Evolutionary conservation across 2,329 filamentous ascomycete species (phyloP), one percentile per base, ranked within the genome.

Genomic region (Ustilaginoidea virens): DNA sequence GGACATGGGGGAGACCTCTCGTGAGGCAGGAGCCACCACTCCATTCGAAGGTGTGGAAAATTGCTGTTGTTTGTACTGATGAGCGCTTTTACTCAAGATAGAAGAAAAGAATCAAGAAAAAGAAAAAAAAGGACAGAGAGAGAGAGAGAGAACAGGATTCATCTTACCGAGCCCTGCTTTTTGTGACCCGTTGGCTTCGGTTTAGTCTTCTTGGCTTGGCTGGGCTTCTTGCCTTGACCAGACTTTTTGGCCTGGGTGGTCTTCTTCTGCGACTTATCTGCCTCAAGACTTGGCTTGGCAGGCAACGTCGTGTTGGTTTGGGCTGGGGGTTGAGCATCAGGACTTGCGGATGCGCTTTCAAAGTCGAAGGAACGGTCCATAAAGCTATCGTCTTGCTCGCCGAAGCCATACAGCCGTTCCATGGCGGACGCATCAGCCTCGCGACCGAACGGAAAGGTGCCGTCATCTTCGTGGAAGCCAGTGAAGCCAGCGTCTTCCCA

Each of bases 261-360:
- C 7, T 20, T 20, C 19, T 11, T 20, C 19, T 20, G 24, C 14
- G 24, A 14, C n/a, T n/a, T n/a, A n/a, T n/a, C n/a, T n/a, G n/a
- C n/a, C n/a, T n/a, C n/a, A n/a, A 55, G 51, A 17, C 43, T 52
- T 18, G 54, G 49, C 52, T 60, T 62, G 26, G 42, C 44, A n/a
- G 53, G 53, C 5, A 59, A 64, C 7, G 56, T 51, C 37, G 61
- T 56, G 31, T 54, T 44, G 7, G 36, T 29, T 20, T 36, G 44
- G 10, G 33, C 35, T 8, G 33, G 37, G 19, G 36, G 41, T 10
- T 42, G 27, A 7, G 51, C 53, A 32, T 57, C 61, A 5, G 71
- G 68, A 35, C 68, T 76, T 39, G 61, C 70, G 2, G 66, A 63
- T 7, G 63, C 63, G 39, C 66, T 69, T 11, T 66, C 62, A 42